Percentiles rank a stretch among this genome's conserved stretches.
Conservation (phyloP, 441 rosid genomes). For the California macrophylla region DNA sequence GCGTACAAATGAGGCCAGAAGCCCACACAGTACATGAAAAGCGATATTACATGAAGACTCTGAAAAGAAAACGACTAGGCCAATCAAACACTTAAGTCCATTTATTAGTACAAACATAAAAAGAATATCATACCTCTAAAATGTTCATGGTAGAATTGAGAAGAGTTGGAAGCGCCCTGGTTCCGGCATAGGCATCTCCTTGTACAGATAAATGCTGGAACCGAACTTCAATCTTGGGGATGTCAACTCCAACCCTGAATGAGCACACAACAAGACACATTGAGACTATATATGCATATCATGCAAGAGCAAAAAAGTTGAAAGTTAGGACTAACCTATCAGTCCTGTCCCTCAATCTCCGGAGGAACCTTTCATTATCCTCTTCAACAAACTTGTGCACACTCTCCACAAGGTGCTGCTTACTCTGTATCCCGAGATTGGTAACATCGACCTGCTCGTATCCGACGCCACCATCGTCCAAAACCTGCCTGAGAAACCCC, state of each 20-base stretch:
- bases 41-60: too few relatives aligned
- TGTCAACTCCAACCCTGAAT: constrained; percentile 54
- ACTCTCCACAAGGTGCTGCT: constrained; percentile 37
- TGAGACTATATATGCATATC: too few relatives aligned
- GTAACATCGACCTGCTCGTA: constrained; percentile 40
- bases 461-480: constrained; percentile 33
- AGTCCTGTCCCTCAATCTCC: constrained; percentile 39
- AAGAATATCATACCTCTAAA: constrained; percentile 40
- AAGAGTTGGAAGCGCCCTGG: constrained; percentile 77
- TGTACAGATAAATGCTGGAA: constrained; percentile 48
- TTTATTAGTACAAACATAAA: too few relatives aligned
- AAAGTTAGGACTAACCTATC: constrained; percentile 27
- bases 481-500: constrained; percentile 33
- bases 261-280: too few relatives aligned
- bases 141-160: constrained; percentile 48
- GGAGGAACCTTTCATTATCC: constrained; percentile 44
- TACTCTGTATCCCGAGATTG: constrained; percentile 34
- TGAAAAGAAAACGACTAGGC: too few relatives aligned
- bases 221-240: constrained; percentile 70
- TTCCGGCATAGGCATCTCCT: constrained; percentile 63
- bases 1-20: too few relatives aligned
- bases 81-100: too few relatives aligned
- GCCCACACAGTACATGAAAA: too few relatives aligned
- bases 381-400: constrained; percentile 42
- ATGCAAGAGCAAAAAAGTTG: too few relatives aligned